Evolutionary conservation across 768 basidiomycete species (phyloP), one percentile per base, ranked within the genome.

Genomic region (Tricholoma matsutake): DNA sequence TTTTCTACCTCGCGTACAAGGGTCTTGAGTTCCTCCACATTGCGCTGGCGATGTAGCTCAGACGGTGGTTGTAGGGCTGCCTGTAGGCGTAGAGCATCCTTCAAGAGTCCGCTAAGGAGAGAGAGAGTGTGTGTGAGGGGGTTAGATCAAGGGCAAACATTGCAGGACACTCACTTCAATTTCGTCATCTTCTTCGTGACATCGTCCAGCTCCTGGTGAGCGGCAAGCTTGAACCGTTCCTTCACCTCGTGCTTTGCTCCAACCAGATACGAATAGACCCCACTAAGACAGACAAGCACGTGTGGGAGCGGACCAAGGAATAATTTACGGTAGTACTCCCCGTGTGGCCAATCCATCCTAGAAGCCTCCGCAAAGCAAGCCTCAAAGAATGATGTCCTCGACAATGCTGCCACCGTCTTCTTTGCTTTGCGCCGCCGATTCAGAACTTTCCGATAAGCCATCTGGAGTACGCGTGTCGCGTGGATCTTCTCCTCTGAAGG

Each of bases 241-340:
- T 76, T 81, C 2, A 68, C 65, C 20, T 66, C 64, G 6, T 18
- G 60, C 68, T 81, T 81, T 54, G 67, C 62, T 16, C 65, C 54
- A 39, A 67, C 41, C 7, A 73, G 63, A 18, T 69, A 28, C 1
- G 64, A 37, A 10, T 73, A 66, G 20, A 69, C 65, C n/a, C 67
- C 57, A 52, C 82, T 76, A 29, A 83, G 71, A 61, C 76, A 80
- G 2, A 78, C 62, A 2, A 81, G 67, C 29, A 82, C 63, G 55
- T 73, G 77, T 1, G 81, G 78, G 7, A 83, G 68, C 43, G 74
- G 73, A 1, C 75, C 74, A 6, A 73, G 66, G 64, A 77, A 81
- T 13, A 79, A 67, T 0, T 67, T 58, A 13, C 72, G 73, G 60
- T 84, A 82, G 16, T 58, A 61, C 5, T 59, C 34, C 6, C 62